A percentile compares a stretch with the other conserved stretches of the same genome.
These are phyloP conservation scores for Starmerella apis DNA, from an alignment of 805 yeast species.

Conservation along the genomic window DNA sequence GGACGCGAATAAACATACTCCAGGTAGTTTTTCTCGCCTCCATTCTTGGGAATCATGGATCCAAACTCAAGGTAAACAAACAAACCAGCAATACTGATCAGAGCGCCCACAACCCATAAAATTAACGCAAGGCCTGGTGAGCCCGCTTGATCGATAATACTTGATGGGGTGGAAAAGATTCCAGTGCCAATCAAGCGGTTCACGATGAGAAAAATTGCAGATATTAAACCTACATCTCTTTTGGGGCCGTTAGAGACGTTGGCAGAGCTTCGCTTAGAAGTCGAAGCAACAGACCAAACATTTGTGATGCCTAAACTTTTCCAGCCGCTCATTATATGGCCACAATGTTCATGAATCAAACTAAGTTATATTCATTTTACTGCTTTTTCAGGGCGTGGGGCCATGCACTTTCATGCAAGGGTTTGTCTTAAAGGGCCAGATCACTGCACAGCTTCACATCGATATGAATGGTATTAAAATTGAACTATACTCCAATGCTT, in stretches of 20 bases:
- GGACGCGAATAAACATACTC: slow-evolving; percentile 64
- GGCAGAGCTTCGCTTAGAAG: neutral
- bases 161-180: slow-evolving; percentile 60
- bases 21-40: slow-evolving; percentile 76
- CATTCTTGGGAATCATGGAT: slow-evolving; percentile 56
- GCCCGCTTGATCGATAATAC: slow-evolving; percentile 45
- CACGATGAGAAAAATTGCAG: slow-evolving; percentile 55
- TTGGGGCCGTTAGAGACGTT: neutral
- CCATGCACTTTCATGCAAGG: slow-evolving; percentile 1
- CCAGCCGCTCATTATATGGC: neutral
- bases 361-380: neutral
- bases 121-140: slow-evolving; percentile 63
- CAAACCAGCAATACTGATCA: slow-evolving; percentile 54
- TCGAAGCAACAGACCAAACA: slow-evolving; percentile 3
- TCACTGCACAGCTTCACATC: neutral
- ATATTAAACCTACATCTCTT: slow-evolving; percentile 37
- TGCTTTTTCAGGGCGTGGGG: slow-evolving; percentile 6
- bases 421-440: neutral
- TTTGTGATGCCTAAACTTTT: neutral
- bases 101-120: slow-evolving; percentile 65
- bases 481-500: no score
- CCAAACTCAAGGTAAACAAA: slow-evolving; percentile 75
- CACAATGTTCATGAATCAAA: neutral
- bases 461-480: neutral
- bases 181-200: slow-evolving; percentile 71